These are phyloP conservation scores for Cajanus cajan DNA, from an alignment of 306 rosid species.

Conservation along the genomic window DNA sequence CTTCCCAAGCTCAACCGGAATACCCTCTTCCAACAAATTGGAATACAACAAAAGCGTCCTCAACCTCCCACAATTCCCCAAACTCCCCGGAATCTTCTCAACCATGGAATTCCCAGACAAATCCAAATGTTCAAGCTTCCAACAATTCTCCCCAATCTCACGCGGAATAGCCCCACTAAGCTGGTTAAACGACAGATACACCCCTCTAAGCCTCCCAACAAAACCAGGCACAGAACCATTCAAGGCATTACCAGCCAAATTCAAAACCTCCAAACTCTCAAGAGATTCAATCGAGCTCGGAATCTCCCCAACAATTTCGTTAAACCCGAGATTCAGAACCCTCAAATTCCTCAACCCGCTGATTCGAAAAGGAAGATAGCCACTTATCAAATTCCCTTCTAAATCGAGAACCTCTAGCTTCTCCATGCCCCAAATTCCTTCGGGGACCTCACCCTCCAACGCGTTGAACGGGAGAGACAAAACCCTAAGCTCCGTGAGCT, in stretches of 20 bases:
- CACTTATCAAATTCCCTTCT: slow-evolving; percentile 66
- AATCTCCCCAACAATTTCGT: slow-evolving; percentile 61
- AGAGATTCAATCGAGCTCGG: slow-evolving; percentile 47
- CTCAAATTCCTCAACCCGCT: slow-evolving; percentile 47
- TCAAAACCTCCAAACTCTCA: slow-evolving; percentile 59
- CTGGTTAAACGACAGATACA: slow-evolving; percentile 59
- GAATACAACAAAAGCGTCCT: slow-evolving; percentile 66
- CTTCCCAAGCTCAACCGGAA: slow-evolving; percentile 65
- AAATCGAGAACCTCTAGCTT: slow-evolving; percentile 87
- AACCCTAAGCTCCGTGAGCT: slow-evolving; percentile 66
- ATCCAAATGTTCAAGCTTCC: slow-evolving; percentile 81
- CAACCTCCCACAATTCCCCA: slow-evolving; percentile 72
- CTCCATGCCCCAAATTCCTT: slow-evolving; percentile 60
- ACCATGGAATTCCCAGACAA: slow-evolving; percentile 71
- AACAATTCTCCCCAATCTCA: slow-evolving; percentile 71
- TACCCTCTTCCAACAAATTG: slow-evolving; percentile 61
- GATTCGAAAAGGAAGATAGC: slow-evolving; percentile 44
- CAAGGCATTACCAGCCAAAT: slow-evolving; percentile 64
- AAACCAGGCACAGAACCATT: slow-evolving; percentile 75
- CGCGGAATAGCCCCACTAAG: slow-evolving; percentile 57
- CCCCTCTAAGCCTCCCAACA: slow-evolving; percentile 61
- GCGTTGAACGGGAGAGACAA: slow-evolving; percentile 73
- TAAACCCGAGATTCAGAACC: slow-evolving; percentile 77
- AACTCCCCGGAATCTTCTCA: slow-evolving; percentile 52
- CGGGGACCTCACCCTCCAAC: slow-evolving; percentile 61